phyloP scores from a whole-genome alignment of 257 asterid species.

The Thymus mandschuricus region DNA sequence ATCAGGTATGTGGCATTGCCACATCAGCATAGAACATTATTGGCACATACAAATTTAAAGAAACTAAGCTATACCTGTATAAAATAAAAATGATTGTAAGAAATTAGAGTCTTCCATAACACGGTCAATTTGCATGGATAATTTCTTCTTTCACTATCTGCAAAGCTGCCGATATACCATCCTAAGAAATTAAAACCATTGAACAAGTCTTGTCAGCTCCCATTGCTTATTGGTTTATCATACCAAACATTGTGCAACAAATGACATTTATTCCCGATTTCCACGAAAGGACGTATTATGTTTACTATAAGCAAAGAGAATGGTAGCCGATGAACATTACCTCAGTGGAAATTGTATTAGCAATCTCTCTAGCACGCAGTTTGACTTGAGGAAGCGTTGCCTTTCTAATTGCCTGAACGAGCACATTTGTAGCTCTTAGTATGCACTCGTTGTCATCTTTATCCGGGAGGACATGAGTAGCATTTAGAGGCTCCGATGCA shows the following conservation, averaged over 20 bases:
- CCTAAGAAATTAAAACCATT: slow-evolving; percentile 48
- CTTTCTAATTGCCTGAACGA: slow-evolving; percentile 49
- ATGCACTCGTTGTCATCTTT: slow-evolving; percentile 50
- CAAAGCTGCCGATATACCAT: slow-evolving; percentile 80
- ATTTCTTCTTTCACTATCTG: slow-evolving; percentile 63
- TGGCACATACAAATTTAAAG: neutral
- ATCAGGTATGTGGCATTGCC: too few relatives aligned
- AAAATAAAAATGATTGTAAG: too few relatives aligned
- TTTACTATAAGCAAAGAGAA: too few relatives aligned
- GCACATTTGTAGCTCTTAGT: slow-evolving; percentile 57
- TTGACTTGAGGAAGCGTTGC: slow-evolving; percentile 59
- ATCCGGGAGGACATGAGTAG: slow-evolving; percentile 62
- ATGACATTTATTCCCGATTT: too few relatives aligned
- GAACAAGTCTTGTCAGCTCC: neutral
- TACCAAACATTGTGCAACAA: too few relatives aligned
- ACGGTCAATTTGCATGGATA: slow-evolving; percentile 15
- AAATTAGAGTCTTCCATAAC: too few relatives aligned
- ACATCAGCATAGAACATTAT: too few relatives aligned
- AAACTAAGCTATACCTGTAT: neutral
- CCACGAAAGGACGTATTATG: too few relatives aligned
- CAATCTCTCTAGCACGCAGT: slow-evolving; percentile 60
- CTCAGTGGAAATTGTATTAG: slow-evolving; percentile 63
- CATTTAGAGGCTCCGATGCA: slow-evolving; percentile 74
- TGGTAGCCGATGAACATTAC: slow-evolving; percentile 38
- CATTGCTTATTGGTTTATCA: too few relatives aligned